A percentile compares a stretch with the other conserved stretches of the same genome.
phyloP scores from a whole-genome alignment of 2,329 filamentous ascomycete genomes.

The Cercospora citrullina region DNA sequence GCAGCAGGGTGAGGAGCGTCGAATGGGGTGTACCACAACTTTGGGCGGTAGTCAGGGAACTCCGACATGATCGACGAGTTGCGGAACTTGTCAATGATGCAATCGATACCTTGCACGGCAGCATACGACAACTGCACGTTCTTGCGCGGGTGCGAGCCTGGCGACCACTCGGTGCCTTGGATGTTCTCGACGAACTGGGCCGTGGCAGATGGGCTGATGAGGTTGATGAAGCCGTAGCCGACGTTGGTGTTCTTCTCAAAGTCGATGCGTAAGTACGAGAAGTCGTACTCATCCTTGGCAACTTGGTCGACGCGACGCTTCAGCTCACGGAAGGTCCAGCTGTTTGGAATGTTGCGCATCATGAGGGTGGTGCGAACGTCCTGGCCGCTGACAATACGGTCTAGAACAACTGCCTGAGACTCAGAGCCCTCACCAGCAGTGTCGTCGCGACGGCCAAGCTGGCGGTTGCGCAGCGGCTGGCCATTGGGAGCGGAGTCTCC shows the following conservation, averaged over 20 bases:
- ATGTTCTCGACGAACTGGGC: conserved; percentile 50
- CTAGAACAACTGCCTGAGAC: conserved; percentile 43
- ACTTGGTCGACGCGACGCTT: conserved; percentile 78
- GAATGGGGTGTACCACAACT: conserved; percentile 63
- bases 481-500: neutral
- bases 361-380: conserved; percentile 65
- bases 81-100: conserved; percentile 88
- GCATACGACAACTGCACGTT: conserved; percentile 90
- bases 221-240: conserved; percentile 97
- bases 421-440: conserved; percentile 22
- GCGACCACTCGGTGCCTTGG: conserved; percentile 58
- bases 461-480: neutral
- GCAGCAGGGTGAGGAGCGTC: conserved; percentile 45
- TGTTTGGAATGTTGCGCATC: conserved; percentile 92
- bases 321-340: conserved; percentile 65
- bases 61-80: conserved; percentile 97
- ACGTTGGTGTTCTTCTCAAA: conserved; percentile 62
- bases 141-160: conserved; percentile 64
- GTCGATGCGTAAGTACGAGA: conserved; percentile 88
- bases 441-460: conserved; percentile 4
- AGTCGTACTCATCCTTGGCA: conserved; percentile 83
- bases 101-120: conserved; percentile 93
- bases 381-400: conserved; percentile 44
- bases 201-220: conserved; percentile 74
- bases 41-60: conserved; percentile 75